A percentile compares a stretch with the other conserved stretches of the same genome.
Conservation (phyloP, 1,284 basidiomycete species). For the Tremellales sp. region DNA sequence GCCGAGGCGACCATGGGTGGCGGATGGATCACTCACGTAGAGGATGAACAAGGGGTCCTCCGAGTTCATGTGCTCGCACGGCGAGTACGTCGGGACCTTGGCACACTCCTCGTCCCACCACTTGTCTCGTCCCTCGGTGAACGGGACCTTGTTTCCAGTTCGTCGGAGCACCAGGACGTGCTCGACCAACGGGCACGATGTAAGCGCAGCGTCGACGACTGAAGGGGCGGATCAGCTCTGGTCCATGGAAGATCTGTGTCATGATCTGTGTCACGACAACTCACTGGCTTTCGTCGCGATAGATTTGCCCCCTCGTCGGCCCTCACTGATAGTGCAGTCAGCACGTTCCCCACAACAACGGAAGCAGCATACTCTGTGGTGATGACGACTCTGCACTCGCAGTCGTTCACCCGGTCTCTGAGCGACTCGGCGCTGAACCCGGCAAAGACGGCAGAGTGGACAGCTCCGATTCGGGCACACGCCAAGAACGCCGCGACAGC, state of each 20-base stretch:
- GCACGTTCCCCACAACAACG: not conserved
- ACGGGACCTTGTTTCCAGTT: slow-evolving; percentile 80
- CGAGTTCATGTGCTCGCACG: slow-evolving; percentile 76
- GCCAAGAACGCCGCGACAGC: slow-evolving; percentile 93
- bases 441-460: slow-evolving; percentile 98
- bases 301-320: slow-evolving; percentile 85
- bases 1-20: slow-evolving; percentile 9
- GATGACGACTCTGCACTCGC: slow-evolving; percentile 83
- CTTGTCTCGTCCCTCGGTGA: slow-evolving; percentile 78
- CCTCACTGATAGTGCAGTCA: slow-evolving; percentile 55
- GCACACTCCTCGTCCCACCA: slow-evolving; percentile 95
- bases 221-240: not conserved
- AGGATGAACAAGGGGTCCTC: slow-evolving; percentile 98
- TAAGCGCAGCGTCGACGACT: slow-evolving; percentile 86
- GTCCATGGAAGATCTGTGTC: not conserved
- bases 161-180: slow-evolving; percentile 87
- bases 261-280: slow-evolving; percentile 7
- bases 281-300: slow-evolving; percentile 86
- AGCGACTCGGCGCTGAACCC: slow-evolving; percentile 97
- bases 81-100: slow-evolving; percentile 84
- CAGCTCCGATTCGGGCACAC: slow-evolving; percentile 92
- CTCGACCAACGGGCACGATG: slow-evolving; percentile 79
- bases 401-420: slow-evolving; percentile 88
- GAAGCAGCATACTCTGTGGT: slow-evolving; percentile 67
- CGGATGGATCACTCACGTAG: slow-evolving; percentile 62